A percentile compares a stretch with the other conserved stretches of the same genome.
Conservation (phyloP, 164 flowering plant species). For the Kalanchoe fedtschenkoi region DNA sequence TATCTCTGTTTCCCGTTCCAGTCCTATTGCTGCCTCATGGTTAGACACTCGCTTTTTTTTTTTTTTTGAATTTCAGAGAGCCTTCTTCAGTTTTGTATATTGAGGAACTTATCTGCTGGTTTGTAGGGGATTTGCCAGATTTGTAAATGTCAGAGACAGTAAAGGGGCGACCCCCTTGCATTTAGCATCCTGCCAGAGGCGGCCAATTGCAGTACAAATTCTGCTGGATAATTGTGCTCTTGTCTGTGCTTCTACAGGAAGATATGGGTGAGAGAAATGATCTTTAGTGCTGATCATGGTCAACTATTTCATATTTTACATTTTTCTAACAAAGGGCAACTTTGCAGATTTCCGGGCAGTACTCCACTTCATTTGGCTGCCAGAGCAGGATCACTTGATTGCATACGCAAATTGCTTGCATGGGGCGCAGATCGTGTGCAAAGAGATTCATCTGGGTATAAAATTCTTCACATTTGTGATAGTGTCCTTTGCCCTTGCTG, state of each 20-base stretch:
- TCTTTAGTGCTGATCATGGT: not conserved
- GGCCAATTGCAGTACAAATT: constrained; percentile 24
- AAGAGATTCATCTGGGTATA: constrained; percentile 39
- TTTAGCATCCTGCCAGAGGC: constrained; percentile 36
- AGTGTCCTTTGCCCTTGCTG: too few relatives aligned
- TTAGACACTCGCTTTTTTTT: not conserved
- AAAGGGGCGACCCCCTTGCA: constrained; percentile 44
- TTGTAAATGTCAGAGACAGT: constrained; percentile 42
- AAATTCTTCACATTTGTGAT: too few relatives aligned
- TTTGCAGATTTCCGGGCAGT: constrained; percentile 35
- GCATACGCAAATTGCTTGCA: constrained; percentile 47
- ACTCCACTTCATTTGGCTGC: constrained; percentile 58
- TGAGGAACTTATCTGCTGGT: not conserved
- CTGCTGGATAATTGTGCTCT: constrained; percentile 40
- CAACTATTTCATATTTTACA: not conserved
- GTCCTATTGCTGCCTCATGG: constrained; percentile 34
- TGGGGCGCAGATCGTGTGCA: constrained; percentile 62
- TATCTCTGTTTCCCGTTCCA: constrained; percentile 32
- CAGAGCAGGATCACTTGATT: constrained; percentile 41
- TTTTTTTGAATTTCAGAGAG: not conserved
- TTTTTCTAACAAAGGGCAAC: not conserved
- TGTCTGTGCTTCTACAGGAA: constrained; percentile 40
- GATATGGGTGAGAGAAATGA: constrained; percentile 26
- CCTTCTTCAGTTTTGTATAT: not conserved
- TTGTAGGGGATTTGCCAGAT: constrained; percentile 47